Base-by-base conservation (phyloP, 2,329 filamentous ascomycete species). In the Lecanicillium sp. region DNA sequence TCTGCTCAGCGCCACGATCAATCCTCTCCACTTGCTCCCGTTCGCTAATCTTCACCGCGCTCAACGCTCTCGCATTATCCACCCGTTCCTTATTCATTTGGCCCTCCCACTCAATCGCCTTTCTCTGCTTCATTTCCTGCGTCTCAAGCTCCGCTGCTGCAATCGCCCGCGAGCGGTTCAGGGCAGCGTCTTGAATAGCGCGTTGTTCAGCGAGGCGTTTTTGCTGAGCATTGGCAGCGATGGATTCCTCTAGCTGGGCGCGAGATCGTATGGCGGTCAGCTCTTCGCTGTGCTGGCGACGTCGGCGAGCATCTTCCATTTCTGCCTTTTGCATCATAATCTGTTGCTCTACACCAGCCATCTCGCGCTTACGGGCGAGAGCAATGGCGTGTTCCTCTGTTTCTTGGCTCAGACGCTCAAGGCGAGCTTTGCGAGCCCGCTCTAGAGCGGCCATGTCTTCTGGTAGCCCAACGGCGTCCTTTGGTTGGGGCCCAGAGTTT, bases 391-490 rank as follows among this genome's bases (percentile, higher is more conserved):
- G 72, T 15, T 75, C 72, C 42, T 74, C 65, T 1, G 60, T 56
- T 7, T 75, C 69, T 5, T 65, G 59, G 3, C 56, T 58, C 3
- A 70, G 54, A 1, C 71, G 69, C 20, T 63, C 60, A 3, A 67
- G 49, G 0, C 68, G 66, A 0, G 68, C 65, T 33, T 62, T 65
- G 15, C 74, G 70, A 36, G 66, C 64, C 5, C 70, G 65, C 36
- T 79, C 74, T 37, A 68, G 62, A 0, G 63, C 53, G 17, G 66
- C 58, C 15, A 79, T 59, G 17, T 73, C 67, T 2, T 64, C 55
- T 0, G 74, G 74, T 11, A 78, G 58, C 3, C 73, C 73, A 15
- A 69, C 48, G 0, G 72, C 71, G 37, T 67, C 73, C 0, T 68
- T 61, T 1, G 74, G 74, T 42, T 79, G 74, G 0, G 70, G 61